Evolutionary conservation across 352 stramenopile species (phyloP), one percentile per base, ranked within the genome.

Genomic region (Globisporangium canariense): DNA sequence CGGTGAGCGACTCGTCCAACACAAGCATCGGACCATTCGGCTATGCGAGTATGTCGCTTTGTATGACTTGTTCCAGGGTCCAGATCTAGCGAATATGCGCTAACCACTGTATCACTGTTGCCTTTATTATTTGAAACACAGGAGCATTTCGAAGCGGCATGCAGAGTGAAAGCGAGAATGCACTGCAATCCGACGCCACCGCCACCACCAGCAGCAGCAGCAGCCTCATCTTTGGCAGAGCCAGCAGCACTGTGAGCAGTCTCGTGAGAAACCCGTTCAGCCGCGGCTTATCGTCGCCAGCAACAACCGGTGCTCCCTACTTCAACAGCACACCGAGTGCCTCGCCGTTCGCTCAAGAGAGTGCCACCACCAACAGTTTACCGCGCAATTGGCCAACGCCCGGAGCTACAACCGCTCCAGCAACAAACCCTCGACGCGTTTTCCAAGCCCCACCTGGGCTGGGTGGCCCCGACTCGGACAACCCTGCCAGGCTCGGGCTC

Each of bases 371-470:
- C 10, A 58, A 11, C n/a, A 58, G 43, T 49, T 7, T 45, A n/a
- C 50, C 46, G 5, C 52, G 32, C 36, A 62, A 62, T 36, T 70
- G 65, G 65, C 65, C 74, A 16, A 13, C 70, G 6, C 68, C 74
- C 16, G 40, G 47, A 22, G 52, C 54, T 18, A 59, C 62, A 9
- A 71, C 62, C 66, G 54, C 60, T 14, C 46, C 57, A 8, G 22
- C 51, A 41, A 41, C 63, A 11, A 74, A 78, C 49, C 70, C 78
- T 0, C 70, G 79, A 53, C 82, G 78, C 14, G 58, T 76, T 6
- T 65, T 86, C 3, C 76, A 81, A 41, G 69, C 74, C 5, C 81
- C 79, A 2, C 81, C 81, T 34, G 81, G 81, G 18, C 54, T 90
- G 7, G 71, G 73, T 47, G 67, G 70, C 3, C 65, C 73, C 1